phyloP scores from a whole-genome alignment of 2,329 filamentous ascomycete species.

The Pleurostoma richardsiae region DNA sequence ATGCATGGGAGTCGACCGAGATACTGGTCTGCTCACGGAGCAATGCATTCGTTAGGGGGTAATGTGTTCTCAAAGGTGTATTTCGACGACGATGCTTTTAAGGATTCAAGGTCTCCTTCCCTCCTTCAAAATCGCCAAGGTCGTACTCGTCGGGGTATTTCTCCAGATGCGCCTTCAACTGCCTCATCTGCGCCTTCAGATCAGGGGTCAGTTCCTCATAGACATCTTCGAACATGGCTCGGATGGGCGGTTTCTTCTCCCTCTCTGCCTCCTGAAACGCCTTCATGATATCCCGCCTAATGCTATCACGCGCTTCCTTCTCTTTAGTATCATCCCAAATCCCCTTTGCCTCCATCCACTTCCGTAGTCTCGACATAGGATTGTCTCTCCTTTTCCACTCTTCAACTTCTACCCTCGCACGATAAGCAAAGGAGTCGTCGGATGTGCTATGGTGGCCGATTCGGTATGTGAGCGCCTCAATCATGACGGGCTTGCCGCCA shows the following conservation, averaged over 20 bases:
- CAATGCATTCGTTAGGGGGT: too few species aligned
- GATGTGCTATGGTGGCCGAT: constrained; percentile 93
- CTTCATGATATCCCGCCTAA: constrained; percentile 59
- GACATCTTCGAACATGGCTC: constrained; percentile 76
- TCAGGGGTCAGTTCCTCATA: constrained; percentile 74
- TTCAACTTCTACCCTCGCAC: constrained; percentile 85
- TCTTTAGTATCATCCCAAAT: constrained; percentile 85
- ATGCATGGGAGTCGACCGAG: too few species aligned
- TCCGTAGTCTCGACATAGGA: constrained; percentile 28
- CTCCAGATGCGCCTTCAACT: constrained; percentile 73
- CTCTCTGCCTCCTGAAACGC: constrained; percentile 82
- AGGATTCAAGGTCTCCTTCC: constrained; percentile 20
- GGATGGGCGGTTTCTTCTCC: constrained; percentile 71
- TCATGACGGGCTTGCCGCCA: constrained; percentile 76
- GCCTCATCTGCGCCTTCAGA: constrained; percentile 61
- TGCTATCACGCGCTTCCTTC: constrained; percentile 37
- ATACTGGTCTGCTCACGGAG: too few species aligned
- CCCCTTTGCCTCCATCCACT: constrained; percentile 77
- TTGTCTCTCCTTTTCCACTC: constrained; percentile 63
- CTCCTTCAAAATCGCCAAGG: constrained; percentile 25
- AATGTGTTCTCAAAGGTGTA: too few species aligned
- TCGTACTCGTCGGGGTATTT: constrained; percentile 94
- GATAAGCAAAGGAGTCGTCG: constrained; percentile 95
- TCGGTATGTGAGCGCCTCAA: constrained; percentile 98
- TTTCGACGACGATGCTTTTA: background rate